Base-by-base conservation (phyloP, 352 stramenopile species). In the Plasmopara viticola region DNA sequence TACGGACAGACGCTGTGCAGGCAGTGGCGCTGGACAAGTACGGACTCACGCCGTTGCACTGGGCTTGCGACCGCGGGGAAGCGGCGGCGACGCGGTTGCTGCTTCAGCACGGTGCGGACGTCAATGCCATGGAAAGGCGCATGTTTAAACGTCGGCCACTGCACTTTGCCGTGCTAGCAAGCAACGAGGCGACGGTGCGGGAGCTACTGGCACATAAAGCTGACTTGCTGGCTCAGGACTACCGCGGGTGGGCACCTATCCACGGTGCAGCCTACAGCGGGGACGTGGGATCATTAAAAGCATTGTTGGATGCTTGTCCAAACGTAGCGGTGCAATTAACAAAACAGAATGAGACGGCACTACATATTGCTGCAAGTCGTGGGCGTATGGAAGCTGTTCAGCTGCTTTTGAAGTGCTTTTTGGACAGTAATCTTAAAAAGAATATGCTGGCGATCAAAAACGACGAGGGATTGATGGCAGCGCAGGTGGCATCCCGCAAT, bases 141-240 rank as follows among this genome's bases (percentile, higher is more conserved):
- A 65, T 86, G 44, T 90, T 90, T 57, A 78, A 74, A 43, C 77
- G 80, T 28, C 76, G 63, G 9, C 71, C 80, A 44, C 63, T 90
- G 41, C 74, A 88, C 31, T 86, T 90, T 42, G 75, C 77, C 1
- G 66, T 74, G 44, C 57, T 87, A 18, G 64, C 68, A 3, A 65
- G 57, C 20, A 75, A 66, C 1, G 43, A 56, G 0, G 60, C 47
- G 20, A 66, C 65, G 0, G 65, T 87, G 31, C 48, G 51, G 2
- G 38, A 75, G 33, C 65, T 90, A 40, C 44, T 84, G 2, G 53
- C 39, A 2, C 52, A 75, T 34, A 60, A 74, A 14, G 75, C 64
- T 1, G 58, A 82, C 31, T 49, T 82, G 5, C 34, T 64, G 15
- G 69, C 60, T 0, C 42, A 49, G 20, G 80, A 90, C 53, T 86